These are phyloP conservation scores for Aspergillus fijiensis DNA, from an alignment of 2,329 filamentous ascomycete genomes.

Conservation along the genomic window DNA sequence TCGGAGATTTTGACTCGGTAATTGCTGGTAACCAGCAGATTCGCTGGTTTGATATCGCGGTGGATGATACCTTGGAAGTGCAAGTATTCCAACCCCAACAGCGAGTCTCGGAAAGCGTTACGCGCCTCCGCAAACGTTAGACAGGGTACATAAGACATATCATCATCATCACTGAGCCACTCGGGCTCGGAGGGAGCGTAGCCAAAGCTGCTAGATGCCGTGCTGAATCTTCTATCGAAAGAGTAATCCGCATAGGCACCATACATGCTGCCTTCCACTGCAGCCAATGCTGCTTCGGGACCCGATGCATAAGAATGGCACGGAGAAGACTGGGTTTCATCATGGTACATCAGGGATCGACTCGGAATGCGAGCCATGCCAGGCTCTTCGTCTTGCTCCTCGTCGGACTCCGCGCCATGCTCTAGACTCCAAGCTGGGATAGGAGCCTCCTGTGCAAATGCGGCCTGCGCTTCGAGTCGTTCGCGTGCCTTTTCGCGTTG, in stretches of 20 bases:
- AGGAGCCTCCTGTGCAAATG: slow-evolving; percentile 51
- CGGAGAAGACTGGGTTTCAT: slow-evolving; percentile 56
- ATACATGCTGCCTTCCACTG: slow-evolving; percentile 75
- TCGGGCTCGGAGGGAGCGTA: slow-evolving; percentile 47
- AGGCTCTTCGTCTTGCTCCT: slow-evolving; percentile 39
- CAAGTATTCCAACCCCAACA: slow-evolving; percentile 89
- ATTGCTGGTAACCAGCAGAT: slow-evolving; percentile 81
- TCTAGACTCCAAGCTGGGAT: slow-evolving; percentile 82
- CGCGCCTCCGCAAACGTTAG: slow-evolving; percentile 83
- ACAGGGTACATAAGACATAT: slow-evolving; percentile 89
- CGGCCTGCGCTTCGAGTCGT: slow-evolving; percentile 59
- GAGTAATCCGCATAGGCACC: slow-evolving; percentile 65
- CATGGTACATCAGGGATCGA: slow-evolving; percentile 39
- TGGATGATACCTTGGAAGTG: slow-evolving; percentile 85
- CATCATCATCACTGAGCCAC: slow-evolving; percentile 62
- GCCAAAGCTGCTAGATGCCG: slow-evolving; percentile 65
- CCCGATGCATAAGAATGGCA: slow-evolving; percentile 52
- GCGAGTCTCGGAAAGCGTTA: slow-evolving; percentile 84
- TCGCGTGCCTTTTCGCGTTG: slow-evolving; percentile 60
- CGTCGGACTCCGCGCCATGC: slow-evolving; percentile 63
- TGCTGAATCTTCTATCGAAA: slow-evolving; percentile 72
- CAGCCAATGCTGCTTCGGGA: slow-evolving; percentile 43
- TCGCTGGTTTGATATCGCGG: slow-evolving; percentile 84
- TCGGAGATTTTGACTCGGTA: slow-evolving; percentile 96
- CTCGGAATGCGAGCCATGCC: slow-evolving; percentile 34